Percentiles rank a stretch among this genome's conserved stretches.
Evolutionary conservation across 768 basidiomycete species (phyloP).

Genomic region (Cyclocybe cylindracea): DNA sequence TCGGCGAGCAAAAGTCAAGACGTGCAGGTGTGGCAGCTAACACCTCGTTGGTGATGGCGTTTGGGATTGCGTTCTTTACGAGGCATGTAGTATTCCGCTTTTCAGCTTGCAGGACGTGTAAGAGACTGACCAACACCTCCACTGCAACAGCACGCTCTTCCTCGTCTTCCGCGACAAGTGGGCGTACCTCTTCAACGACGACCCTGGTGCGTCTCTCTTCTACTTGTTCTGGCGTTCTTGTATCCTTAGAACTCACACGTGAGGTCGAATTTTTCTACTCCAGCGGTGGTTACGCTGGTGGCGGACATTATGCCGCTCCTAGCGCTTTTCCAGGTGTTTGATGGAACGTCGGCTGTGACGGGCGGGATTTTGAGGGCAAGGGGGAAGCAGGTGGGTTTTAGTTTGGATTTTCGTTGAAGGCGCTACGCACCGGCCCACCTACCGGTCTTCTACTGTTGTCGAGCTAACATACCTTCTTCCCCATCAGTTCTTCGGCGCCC

Average conservation of each 20-base stretch:
- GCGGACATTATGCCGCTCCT: slow-evolving; percentile 75
- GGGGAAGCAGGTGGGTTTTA: slow-evolving; percentile 64
- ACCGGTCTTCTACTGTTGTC: not conserved
- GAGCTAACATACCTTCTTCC: not conserved
- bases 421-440: not conserved
- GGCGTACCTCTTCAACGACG: slow-evolving; percentile 75
- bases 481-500: slow-evolving; percentile 63
- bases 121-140: not conserved
- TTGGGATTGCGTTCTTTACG: slow-evolving; percentile 64
- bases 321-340: slow-evolving; percentile 83
- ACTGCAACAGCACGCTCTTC: slow-evolving; percentile 46
- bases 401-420: not conserved
- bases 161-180: slow-evolving; percentile 63
- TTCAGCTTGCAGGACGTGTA: slow-evolving; percentile 3
- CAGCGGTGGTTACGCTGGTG: slow-evolving; percentile 60
- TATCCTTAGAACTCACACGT: not conserved
- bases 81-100: slow-evolving; percentile 41
- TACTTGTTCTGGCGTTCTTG: not conserved
- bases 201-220: slow-evolving; percentile 44
- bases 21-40: slow-evolving; percentile 72
- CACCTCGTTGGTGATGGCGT: slow-evolving; percentile 64
- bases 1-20: slow-evolving; percentile 76
- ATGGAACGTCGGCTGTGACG: slow-evolving; percentile 68
- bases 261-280: not conserved
- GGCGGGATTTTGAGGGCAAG: slow-evolving; percentile 81